These are phyloP conservation scores for Clitopilus hobsonii DNA, from an alignment of 768 basidiomycete genomes.

Conservation along the genomic window DNA sequence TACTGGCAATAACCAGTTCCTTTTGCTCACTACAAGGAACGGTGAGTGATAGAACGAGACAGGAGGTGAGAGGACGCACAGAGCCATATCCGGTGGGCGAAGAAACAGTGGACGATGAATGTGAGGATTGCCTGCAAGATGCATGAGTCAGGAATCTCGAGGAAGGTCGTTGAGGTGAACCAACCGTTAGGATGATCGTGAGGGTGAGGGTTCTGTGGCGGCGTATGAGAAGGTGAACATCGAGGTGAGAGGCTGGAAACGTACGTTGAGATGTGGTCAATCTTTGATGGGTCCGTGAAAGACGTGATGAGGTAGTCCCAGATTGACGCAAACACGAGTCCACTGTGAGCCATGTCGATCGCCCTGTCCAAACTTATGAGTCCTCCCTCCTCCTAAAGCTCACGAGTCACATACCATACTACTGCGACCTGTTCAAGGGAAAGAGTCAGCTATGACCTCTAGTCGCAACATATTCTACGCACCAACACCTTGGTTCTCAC, in stretches of 20 bases:
- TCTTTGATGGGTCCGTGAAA: conserved; percentile 11
- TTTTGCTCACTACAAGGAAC: conserved; percentile 26
- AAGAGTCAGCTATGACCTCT: too few relatives aligned
- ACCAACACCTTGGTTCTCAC: conserved; percentile 5
- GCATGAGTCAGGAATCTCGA: too few relatives aligned
- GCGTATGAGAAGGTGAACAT: neutral
- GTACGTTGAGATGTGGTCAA: conserved; percentile 19
- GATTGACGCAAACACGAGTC: conserved; percentile 18
- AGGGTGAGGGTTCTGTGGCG: neutral
- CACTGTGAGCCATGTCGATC: conserved; percentile 20
- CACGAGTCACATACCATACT: conserved; percentile 19
- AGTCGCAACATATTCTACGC: neutral
- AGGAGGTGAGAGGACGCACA: conserved; percentile 19
- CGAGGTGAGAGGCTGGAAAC: conserved; percentile 7
- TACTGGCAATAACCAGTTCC: conserved; percentile 25
- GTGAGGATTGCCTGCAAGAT: conserved; percentile 13
- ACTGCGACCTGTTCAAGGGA: conserved; percentile 19
- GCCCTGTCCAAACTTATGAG: conserved; percentile 11
- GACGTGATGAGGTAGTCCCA: conserved; percentile 20
- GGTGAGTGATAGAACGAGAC: neutral
- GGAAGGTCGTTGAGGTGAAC: neutral
- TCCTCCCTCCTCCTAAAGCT: neutral
- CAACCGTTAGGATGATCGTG: neutral
- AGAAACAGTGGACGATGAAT: conserved; percentile 22
- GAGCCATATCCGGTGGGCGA: conserved; percentile 32